A percentile compares a stretch with the other conserved stretches of the same genome.
These are phyloP conservation scores for Hansenula lynferdii DNA, from an alignment of 1,139 yeast genomes.

Conservation along the genomic window DNA sequence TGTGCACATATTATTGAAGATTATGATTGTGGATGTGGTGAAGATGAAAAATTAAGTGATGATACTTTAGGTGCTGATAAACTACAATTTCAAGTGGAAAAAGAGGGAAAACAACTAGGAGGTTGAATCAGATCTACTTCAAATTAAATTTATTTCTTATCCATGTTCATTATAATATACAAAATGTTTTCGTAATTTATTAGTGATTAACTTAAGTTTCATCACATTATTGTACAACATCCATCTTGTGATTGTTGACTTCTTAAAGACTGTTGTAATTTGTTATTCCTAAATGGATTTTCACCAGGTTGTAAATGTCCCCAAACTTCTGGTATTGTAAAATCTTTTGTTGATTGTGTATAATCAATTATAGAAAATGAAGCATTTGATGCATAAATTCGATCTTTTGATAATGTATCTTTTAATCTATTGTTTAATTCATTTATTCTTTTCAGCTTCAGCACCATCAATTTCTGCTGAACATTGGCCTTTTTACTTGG, in stretches of 20 bases:
- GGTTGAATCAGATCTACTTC: not conserved
- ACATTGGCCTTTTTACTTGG: conserved; percentile 14
- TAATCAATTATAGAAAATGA: conserved; percentile 43
- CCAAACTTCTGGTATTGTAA: conserved; percentile 49
- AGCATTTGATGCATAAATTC: conserved; percentile 69
- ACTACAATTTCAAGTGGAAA: conserved; percentile 18
- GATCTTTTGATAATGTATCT: conserved; percentile 47
- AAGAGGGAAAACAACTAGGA: conserved; percentile 28
- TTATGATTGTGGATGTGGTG: conserved; percentile 96
- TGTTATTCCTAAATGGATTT: conserved; percentile 39
- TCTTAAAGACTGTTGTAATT: conserved; percentile 17
- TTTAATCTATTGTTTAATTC: conserved; percentile 55
- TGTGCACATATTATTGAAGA: conserved; percentile 81
- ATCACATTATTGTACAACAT: conserved; percentile 42
- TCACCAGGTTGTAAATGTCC: conserved; percentile 41
- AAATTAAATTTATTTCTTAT: not conserved
- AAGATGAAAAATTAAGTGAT: conserved; percentile 47
- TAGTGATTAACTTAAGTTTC: not conserved
- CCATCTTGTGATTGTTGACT: no score
- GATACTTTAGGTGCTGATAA: conserved; percentile 1
- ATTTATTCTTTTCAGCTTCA: conserved; percentile 60
- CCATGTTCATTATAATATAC: no score
- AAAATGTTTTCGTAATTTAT: no score
- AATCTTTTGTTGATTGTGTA: conserved; percentile 46
- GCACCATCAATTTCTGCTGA: conserved; percentile 22